Base-by-base conservation (phyloP, 306 rosid genomes). In the Lablab purpureus region DNA sequence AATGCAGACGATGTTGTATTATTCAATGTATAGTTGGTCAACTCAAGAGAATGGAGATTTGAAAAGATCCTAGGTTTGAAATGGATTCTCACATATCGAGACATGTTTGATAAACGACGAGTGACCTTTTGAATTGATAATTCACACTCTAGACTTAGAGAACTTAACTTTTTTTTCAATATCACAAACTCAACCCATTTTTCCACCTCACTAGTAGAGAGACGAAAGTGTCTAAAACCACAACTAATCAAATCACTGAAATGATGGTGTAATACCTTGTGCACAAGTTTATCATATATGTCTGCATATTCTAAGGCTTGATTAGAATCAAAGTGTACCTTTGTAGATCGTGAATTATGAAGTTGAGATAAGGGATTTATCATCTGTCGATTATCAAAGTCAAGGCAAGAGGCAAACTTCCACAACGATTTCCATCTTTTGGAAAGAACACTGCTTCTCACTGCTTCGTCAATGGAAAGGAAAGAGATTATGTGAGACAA, bases 131-230 rank as follows among this genome's bases (percentile, higher is more conserved):
- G 9, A 0, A 14, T 0, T 9, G 11, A n/a, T 11, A 6, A 25
- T 10, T 7, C 19, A 46, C 79, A 71, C 65, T 72, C 76, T 10
- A 83, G 47, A 22, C 36, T 55, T 19, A 83, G 37, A 64, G 52
- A 43, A 7, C 32, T 30, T 12, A 78, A 6, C 0, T 6, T 0
- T 78, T 56, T 70, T 18, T 17, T 67, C 51, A 46, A 47, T 0
- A 66, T 9, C 0, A 78, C 30, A n/a, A 66, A 50, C 19, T 59
- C 41, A 19, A 83, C 19, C 60, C 6, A 65, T 10, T 0, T 7
- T 1, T 66, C 10, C 1, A 83, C 7, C 1, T 4, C 59, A 2
- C 49, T 3, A 5, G 0, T 0, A 2, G 41, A 6, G 13, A 0
- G 28, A 56, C 34, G 27, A 17, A 56, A 56, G 18, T 58, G 64